These are phyloP conservation scores for Cytospora leucostoma DNA, from an alignment of 2,329 filamentous ascomycete genomes.

Conservation along the genomic window DNA sequence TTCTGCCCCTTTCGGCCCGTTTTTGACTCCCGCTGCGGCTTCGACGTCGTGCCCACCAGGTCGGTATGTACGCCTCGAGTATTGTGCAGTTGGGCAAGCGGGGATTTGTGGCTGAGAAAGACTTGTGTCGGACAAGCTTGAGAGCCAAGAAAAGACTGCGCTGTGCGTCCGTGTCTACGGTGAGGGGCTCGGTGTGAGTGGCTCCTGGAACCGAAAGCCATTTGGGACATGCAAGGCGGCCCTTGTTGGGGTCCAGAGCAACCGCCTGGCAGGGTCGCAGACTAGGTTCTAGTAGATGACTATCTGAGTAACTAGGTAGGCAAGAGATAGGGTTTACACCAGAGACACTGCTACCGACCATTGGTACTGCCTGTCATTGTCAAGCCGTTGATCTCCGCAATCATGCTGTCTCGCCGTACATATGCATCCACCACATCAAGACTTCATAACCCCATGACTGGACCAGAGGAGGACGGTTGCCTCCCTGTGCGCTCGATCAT, in stretches of 20 bases:
- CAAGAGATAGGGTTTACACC: background rate
- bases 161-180: background rate
- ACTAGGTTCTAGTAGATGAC: background rate
- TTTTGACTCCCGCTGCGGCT: slow-evolving; percentile 4
- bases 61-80: background rate
- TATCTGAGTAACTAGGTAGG: background rate
- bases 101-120: slow-evolving; percentile 20
- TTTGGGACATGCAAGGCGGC: background rate
- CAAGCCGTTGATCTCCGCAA: too few species aligned
- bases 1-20: slow-evolving; percentile 20
- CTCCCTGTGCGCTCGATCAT: background rate
- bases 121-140: slow-evolving; percentile 10
- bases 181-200: slow-evolving; percentile 18
- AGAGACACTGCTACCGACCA: too few species aligned
- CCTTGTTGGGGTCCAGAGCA: background rate
- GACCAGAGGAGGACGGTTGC: too few species aligned
- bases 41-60: slow-evolving; percentile 8
- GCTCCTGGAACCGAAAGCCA: slow-evolving; percentile 3
- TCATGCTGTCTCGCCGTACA: too few species aligned
- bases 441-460: too few species aligned
- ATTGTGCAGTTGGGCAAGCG: background rate
- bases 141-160: slow-evolving; percentile 12
- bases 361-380: too few species aligned
- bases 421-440: too few species aligned
- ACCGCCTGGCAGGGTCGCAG: too few species aligned